These are phyloP conservation scores for Kodamaea nitidulidarum DNA, from an alignment of 805 yeast genomes.

Conservation along the genomic window DNA sequence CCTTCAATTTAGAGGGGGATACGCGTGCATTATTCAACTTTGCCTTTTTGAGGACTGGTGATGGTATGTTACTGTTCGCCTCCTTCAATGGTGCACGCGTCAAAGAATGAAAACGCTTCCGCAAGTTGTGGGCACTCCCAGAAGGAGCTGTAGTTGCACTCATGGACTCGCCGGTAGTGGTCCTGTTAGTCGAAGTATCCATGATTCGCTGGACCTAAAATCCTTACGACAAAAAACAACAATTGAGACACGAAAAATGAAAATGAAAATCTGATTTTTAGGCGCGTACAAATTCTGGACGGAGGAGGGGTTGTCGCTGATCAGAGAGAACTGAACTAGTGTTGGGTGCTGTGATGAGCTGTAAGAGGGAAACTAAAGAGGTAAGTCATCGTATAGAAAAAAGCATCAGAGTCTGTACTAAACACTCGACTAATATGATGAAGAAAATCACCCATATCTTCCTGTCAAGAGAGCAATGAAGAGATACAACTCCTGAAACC, in stretches of 20 bases:
- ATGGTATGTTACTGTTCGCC: slow-evolving; percentile 37
- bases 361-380: background rate
- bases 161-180: background rate
- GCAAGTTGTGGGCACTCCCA: slow-evolving; percentile 4
- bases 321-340: too few relatives aligned
- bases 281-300: background rate
- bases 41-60: slow-evolving; percentile 32
- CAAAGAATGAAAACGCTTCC: slow-evolving; percentile 13
- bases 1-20: slow-evolving; percentile 7
- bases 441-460: too few relatives aligned
- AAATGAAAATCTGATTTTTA: background rate
- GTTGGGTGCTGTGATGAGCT: too few relatives aligned
- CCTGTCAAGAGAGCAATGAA: too few relatives aligned
- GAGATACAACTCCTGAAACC: too few relatives aligned
- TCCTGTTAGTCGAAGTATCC: slow-evolving; percentile 9
- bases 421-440: too few relatives aligned
- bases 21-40: slow-evolving; percentile 16
- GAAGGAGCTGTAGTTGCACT: slow-evolving; percentile 2
- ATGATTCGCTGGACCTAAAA: slow-evolving; percentile 1
- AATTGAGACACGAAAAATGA: slow-evolving; percentile 3
- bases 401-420: too few relatives aligned
- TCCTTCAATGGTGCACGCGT: slow-evolving; percentile 37
- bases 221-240: slow-evolving; percentile 3
- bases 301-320: too few relatives aligned
- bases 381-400: too few relatives aligned